Evolutionary conservation across 306 rosid genomes (phyloP).

Genomic region (Sphenostylis stenocarpa): DNA sequence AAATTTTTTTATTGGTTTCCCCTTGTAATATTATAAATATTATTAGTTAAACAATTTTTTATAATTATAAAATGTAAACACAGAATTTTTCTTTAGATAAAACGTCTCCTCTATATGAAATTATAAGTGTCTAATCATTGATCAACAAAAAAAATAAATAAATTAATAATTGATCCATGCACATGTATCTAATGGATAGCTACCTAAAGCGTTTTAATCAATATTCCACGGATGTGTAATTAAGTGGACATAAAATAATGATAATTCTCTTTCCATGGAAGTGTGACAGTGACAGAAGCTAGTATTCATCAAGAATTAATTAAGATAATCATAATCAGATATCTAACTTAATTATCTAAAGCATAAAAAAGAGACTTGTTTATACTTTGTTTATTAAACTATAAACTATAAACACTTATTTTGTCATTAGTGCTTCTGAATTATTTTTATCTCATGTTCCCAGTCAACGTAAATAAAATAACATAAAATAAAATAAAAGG

Average conservation of each 20-base stretch:
- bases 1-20: too few relatives aligned
- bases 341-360: background rate
- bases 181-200: conserved; percentile 10
- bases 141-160: background rate
- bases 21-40: too few relatives aligned
- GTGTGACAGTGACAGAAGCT: background rate
- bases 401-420: background rate
- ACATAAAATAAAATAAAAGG: background rate
- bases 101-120: too few relatives aligned
- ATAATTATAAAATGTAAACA: too few relatives aligned
- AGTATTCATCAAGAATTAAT: background rate
- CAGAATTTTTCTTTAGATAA: too few relatives aligned
- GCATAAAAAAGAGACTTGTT: background rate
- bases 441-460: background rate
- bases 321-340: conserved; percentile 1
- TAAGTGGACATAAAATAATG: conserved; percentile 27
- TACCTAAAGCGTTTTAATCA: background rate
- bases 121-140: too few relatives aligned
- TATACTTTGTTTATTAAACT: background rate
- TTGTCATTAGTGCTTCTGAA: conserved; percentile 3
- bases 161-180: conserved; percentile 6
- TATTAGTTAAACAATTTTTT: too few relatives aligned
- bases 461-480: background rate
- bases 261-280: conserved; percentile 7
- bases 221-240: background rate